Evolutionary conservation across 2,329 filamentous ascomycete species (phyloP), one percentile per base, ranked within the genome.

Genomic region (Orbilia blumenaviensis): DNA sequence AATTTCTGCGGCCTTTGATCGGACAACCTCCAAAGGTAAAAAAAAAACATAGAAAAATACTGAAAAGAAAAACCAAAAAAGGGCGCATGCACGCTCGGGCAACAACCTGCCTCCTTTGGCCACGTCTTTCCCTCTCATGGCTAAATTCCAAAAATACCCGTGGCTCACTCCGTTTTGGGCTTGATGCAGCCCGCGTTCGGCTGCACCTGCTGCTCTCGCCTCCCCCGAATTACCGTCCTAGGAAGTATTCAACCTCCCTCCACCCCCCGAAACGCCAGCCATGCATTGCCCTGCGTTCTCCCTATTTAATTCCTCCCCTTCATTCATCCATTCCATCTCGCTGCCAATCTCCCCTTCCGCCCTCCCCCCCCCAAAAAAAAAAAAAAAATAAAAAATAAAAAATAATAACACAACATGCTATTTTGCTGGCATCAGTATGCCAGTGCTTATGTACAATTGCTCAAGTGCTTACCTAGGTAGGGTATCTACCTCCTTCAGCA

Each of bases 211-310:
- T 48, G 68, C 42, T 73, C 61, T 73, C 60, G 63, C 54, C 56
- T 56, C 50, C 44, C 12, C 56, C 36, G 44, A 66, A 67, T 75
- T 75, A 38, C 71, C 71, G 12, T 62, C 32, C 63, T 68, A 29
- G 71, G 62, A 75, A 68, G 62, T 56, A 67, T 68, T 68, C 62
- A 44, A 61, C 61, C 29, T 56, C 50, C 52, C n/a, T n/a, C n/a
- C n/a, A n/a, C n/a, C n/a, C n/a, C 48, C 52, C 52, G 52, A 56
- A 56, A 56, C 52, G 25, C 12, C 16, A 14, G 52, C 52, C 21
- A 56, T 38, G 52, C 52, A 56, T 32, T n/a, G n/a, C 27, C 16
- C 50, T 38, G 32, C 50, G 23, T 56, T 16, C n/a, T n/a, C 38
- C 52, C 52, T 18, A 38, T 56, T 56, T 56, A 56, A 56, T 38